phyloP scores from a whole-genome alignment of 2,329 filamentous ascomycete genomes.

The Fusarium papillatum region DNA sequence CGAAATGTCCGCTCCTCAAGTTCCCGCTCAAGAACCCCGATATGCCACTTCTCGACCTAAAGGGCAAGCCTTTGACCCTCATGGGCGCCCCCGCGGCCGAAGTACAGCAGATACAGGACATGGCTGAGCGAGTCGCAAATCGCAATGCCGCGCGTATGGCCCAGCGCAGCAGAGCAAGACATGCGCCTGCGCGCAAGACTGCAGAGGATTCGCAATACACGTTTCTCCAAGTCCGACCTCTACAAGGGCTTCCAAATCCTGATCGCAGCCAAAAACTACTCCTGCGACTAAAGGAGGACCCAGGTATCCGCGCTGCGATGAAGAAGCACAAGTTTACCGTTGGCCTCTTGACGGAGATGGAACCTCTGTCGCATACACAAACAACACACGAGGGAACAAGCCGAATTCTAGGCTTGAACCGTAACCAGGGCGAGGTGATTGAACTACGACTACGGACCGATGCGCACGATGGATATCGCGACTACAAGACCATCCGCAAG shows the following conservation, averaged over 20 bases:
- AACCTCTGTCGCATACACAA: constrained; percentile 84
- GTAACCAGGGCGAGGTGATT: constrained; percentile 90
- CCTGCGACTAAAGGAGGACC: constrained; percentile 82
- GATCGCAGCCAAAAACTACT: constrained; percentile 80
- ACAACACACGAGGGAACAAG: constrained; percentile 79
- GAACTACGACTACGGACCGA: constrained; percentile 94
- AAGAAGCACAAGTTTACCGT: constrained; percentile 87
- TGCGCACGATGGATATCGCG: constrained; percentile 91
- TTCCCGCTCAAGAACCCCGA: constrained; percentile 72
- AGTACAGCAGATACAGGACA: constrained; percentile 66
- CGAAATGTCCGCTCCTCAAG: constrained; percentile 75
- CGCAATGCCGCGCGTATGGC: constrained; percentile 58
- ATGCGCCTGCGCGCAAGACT: constrained; percentile 20
- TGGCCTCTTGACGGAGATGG: constrained; percentile 93
- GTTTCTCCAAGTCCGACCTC: constrained; percentile 82
- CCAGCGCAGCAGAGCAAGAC: constrained; percentile 45
- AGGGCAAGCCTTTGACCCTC: constrained; percentile 72
- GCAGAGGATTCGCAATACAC: constrained; percentile 79
- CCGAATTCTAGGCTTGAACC: constrained; percentile 87
- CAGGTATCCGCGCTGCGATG: constrained; percentile 90
- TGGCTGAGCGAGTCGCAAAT: constrained; percentile 62
- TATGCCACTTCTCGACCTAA: constrained; percentile 62
- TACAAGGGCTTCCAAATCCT: constrained; percentile 83
- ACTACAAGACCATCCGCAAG: constrained; percentile 91
- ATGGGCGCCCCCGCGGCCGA: constrained; percentile 75